These are phyloP conservation scores for Globisporangium alternatum DNA, from an alignment of 352 stramenopile genomes.

Conservation along the genomic window DNA sequence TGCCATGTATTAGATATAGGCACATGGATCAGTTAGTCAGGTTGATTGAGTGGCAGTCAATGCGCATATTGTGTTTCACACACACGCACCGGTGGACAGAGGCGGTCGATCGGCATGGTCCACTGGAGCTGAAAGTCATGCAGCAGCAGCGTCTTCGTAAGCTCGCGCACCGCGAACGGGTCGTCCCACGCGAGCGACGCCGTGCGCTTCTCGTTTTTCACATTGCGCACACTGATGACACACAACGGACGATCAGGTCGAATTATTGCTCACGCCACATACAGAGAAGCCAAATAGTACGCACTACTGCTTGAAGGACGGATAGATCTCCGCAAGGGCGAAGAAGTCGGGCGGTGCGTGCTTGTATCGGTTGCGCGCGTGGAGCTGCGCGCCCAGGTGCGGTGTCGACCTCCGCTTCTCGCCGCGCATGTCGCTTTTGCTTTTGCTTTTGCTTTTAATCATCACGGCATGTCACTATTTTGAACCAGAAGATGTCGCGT, in stretches of 20 bases:
- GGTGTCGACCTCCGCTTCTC: constrained; percentile 55
- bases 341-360: constrained; percentile 72
- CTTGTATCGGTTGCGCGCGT: constrained; percentile 79
- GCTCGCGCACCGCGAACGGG: constrained; percentile 66
- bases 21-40: constrained; percentile 5
- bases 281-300: constrained; percentile 15
- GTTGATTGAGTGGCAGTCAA: neutral
- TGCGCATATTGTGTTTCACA: neutral
- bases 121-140: constrained; percentile 91
- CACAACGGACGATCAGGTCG: neutral
- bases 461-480: neutral
- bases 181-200: constrained; percentile 73
- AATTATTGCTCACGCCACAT: neutral
- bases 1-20: neutral
- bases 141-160: constrained; percentile 91
- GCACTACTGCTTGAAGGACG: constrained; percentile 64
- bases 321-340: constrained; percentile 54
- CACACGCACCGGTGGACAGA: constrained; percentile 91
- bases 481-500: neutral
- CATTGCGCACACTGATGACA: constrained; percentile 47
- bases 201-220: constrained; percentile 52
- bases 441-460: neutral
- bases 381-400: constrained; percentile 54
- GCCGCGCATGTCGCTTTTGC: constrained; percentile 24
- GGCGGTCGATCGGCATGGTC: constrained; percentile 86